Evolutionary conservation across 78 protist species (phyloP), one percentile per base, ranked within the genome.

Genomic region (Cavenderia fasciculata): DNA sequence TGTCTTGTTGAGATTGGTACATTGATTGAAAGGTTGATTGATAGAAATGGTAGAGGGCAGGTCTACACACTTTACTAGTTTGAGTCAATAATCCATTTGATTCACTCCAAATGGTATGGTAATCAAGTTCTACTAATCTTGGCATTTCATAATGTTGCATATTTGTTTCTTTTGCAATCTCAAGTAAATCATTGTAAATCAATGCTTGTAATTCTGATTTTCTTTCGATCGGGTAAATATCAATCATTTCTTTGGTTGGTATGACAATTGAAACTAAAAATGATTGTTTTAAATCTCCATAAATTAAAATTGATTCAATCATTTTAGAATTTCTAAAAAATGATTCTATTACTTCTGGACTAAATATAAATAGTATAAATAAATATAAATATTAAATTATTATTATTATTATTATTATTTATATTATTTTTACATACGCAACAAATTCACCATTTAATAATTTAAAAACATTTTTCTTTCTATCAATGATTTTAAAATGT

Each of bases 391-490:
- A 34, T 61, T 6, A 61, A 34, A 31, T 14, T 12, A 40, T 63
- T 33, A 12, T 16, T 63, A 40, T 63, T 16, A 27, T 27, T 11
- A 36, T 40, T 16, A 40, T 36, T 7, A n/a, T n/a, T n/a, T n/a
- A n/a, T n/a, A n/a, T n/a, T 63, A 2, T 2, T 16, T 4, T 5
- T 19, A 7, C 14, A 31, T 63, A 63, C 72, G 96, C 74, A 16
- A 96, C 77, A 86, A 92, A 96, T 84, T 96, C 98, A 54, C 98
- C 98, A 59, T 86, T 86, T 43, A 18, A 54, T 56, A 94, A 46
- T 84, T 96, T 96, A 85, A 95, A 74, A 25, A 95, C 65, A 40
- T 76, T 74, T 79, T 95, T 96, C 75, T 85, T 91, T 41, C 98
- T 59, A 76, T 94, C 98, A n/a, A 95, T 70, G 62, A 96, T 63